These are phyloP conservation scores for Trichoderma sp. DNA, from an alignment of 2,329 filamentous ascomycete species.

Conservation along the genomic window DNA sequence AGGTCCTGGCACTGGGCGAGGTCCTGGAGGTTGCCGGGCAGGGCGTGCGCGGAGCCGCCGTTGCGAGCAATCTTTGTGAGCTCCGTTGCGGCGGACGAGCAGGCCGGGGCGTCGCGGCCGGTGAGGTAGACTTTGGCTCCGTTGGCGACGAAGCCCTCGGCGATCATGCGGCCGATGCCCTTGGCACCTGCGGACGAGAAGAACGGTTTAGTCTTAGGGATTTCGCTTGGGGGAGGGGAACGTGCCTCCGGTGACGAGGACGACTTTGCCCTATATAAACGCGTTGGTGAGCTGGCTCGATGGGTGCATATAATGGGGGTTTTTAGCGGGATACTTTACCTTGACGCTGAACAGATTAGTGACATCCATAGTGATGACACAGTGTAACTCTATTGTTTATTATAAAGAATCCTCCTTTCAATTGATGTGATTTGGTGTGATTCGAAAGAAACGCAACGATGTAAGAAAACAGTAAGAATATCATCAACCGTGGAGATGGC, in stretches of 20 bases:
- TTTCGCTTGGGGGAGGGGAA: neutral
- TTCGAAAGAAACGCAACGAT: neutral
- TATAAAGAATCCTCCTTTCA: neutral
- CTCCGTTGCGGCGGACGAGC: slow-evolving; percentile 54
- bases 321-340: neutral
- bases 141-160: slow-evolving; percentile 62
- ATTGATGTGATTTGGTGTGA: neutral
- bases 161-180: slow-evolving; percentile 67
- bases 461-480: neutral
- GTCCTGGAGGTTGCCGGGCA: slow-evolving; percentile 64
- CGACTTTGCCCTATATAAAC: slow-evolving; percentile 52
- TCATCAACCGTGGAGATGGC: neutral
- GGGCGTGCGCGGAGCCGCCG: slow-evolving; percentile 52
- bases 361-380: neutral
- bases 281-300: slow-evolving; percentile 5
- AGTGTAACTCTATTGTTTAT: neutral
- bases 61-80: slow-evolving; percentile 46
- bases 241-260: slow-evolving; percentile 54
- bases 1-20: slow-evolving; percentile 55
- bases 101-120: slow-evolving; percentile 59
- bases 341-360: slow-evolving; percentile 5
- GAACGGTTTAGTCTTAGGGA: neutral
- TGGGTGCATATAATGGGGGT: neutral
- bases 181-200: slow-evolving; percentile 43
- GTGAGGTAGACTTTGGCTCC: slow-evolving; percentile 65